A percentile compares a stretch with the other conserved stretches of the same genome.
These are phyloP conservation scores for Vaccinium myrtillus DNA, from an alignment of 148 eudicot genomes.

Conservation along the genomic window DNA sequence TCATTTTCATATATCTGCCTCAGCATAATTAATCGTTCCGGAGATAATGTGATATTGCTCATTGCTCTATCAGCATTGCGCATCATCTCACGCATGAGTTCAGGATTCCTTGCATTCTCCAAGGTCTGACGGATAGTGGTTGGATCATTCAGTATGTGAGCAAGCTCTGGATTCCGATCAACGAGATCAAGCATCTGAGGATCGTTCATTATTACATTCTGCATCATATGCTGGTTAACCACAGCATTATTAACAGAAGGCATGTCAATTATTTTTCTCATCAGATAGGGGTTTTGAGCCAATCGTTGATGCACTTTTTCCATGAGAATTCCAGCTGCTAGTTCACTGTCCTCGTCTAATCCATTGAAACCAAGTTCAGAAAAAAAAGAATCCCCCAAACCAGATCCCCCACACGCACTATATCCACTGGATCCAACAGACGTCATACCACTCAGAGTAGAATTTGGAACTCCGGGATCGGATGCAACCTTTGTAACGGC, in stretches of 20 bases:
- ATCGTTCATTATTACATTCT: constrained; percentile 21
- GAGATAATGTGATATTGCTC: constrained; percentile 27
- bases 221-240: constrained; percentile 20
- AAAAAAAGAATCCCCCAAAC: constrained; percentile 30
- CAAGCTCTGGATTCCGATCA: constrained; percentile 32
- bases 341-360: constrained; percentile 8
- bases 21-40: constrained; percentile 27
- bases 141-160: constrained; percentile 30
- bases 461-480: constrained; percentile 27
- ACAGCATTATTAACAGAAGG: constrained; percentile 23
- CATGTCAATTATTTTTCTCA: constrained; percentile 25
- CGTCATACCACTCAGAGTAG: constrained; percentile 20
- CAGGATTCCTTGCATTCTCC: constrained; percentile 32
- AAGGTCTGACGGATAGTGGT: constrained; percentile 25
- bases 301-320: constrained; percentile 25
- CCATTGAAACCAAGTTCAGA: constrained; percentile 24
- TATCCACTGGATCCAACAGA: constrained; percentile 26
- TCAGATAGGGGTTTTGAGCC: constrained; percentile 27
- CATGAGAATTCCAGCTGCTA: constrained; percentile 21
- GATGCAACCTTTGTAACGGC: constrained; percentile 21
- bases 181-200: constrained; percentile 29
- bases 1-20: constrained; percentile 27
- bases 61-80: constrained; percentile 26
- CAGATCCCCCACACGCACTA: constrained; percentile 30
- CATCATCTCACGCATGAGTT: constrained; percentile 32